Conservation (phyloP, 176 grass and related monocot species). For the Rhynchospora breviuscula region DNA sequence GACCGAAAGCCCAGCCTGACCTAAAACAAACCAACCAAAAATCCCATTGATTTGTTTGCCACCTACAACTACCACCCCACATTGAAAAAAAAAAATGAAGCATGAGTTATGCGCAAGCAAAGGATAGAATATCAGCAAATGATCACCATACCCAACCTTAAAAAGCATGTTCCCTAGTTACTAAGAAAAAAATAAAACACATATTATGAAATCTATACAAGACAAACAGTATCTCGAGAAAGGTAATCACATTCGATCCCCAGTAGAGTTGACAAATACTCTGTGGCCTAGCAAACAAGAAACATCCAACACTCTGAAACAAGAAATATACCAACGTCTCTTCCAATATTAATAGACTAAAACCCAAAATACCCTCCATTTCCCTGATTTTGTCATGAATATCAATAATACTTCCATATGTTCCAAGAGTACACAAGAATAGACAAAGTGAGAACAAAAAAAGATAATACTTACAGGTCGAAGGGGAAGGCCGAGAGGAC, state of each 20-base stretch:
- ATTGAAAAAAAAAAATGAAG: not conserved
- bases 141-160: not conserved
- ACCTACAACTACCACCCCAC: not conserved
- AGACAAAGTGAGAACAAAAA: not conserved
- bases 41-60: not conserved
- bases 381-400: not conserved
- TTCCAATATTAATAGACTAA: not conserved
- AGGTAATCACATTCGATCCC: not conserved
- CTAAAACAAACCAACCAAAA: not conserved
- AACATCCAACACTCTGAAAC: not conserved
- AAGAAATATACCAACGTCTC: not conserved
- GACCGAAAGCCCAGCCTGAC: not conserved
- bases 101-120: not conserved
- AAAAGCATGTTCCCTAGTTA: not conserved
- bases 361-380: not conserved
- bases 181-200: not conserved
- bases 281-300: not conserved
- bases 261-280: not conserved
- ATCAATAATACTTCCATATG: not conserved
- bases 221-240: not conserved
- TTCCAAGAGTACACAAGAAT: not conserved
- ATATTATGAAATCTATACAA: not conserved
- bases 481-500: constrained; percentile 89
- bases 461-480: constrained; percentile 58
- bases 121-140: not conserved